These are phyloP conservation scores for Geotrichum ghanense DNA, from an alignment of 805 yeast genomes.

Conservation along the genomic window DNA sequence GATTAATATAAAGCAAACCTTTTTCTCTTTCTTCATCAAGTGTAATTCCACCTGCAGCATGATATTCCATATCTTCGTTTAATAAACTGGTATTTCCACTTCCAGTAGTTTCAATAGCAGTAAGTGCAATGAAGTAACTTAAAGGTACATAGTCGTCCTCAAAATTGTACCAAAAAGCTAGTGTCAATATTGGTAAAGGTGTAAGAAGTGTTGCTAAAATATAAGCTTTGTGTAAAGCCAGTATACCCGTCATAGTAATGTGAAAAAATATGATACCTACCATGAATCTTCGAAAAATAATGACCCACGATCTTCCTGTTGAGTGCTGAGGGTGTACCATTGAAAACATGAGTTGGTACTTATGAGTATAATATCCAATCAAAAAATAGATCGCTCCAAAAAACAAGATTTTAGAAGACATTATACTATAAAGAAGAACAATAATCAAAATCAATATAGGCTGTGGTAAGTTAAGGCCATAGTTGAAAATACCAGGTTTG, in stretches of 20 bases:
- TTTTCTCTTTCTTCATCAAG: slow-evolving; percentile 71
- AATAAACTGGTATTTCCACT: slow-evolving; percentile 2
- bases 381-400: slow-evolving; percentile 79
- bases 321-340: slow-evolving; percentile 95
- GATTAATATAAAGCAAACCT: slow-evolving; percentile 64
- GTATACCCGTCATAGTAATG: slow-evolving; percentile 83
- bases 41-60: slow-evolving; percentile 35
- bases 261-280: slow-evolving; percentile 78
- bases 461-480: slow-evolving; percentile 85
- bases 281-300: slow-evolving; percentile 70
- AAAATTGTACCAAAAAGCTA: slow-evolving; percentile 64
- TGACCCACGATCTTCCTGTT: slow-evolving; percentile 93
- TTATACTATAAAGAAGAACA: slow-evolving; percentile 75
- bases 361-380: slow-evolving; percentile 78
- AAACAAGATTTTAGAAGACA: slow-evolving; percentile 76
- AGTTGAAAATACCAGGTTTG: slow-evolving; percentile 85
- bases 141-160: slow-evolving; percentile 73
- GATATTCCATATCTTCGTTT: not conserved
- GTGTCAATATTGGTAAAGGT: slow-evolving; percentile 65
- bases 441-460: slow-evolving; percentile 79
- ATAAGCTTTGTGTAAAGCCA: slow-evolving; percentile 74
- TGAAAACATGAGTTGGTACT: slow-evolving; percentile 80
- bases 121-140: slow-evolving; percentile 72
- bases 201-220: slow-evolving; percentile 55
- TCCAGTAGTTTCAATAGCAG: slow-evolving; percentile 44